Base-by-base conservation (phyloP, 768 basidiomycete genomes). In the Calocera viscosa region DNA sequence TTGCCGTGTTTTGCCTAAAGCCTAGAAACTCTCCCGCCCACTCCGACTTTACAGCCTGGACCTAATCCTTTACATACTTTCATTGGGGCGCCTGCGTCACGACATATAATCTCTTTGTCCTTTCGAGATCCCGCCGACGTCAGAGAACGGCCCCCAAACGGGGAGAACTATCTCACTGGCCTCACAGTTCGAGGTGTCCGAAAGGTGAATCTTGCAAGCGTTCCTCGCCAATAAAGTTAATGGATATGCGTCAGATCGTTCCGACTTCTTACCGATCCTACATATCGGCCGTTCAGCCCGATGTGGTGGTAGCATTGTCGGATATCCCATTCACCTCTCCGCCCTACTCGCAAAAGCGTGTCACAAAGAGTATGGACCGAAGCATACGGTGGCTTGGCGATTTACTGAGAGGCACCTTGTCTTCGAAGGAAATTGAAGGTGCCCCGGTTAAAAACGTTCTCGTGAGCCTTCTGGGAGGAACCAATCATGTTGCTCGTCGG, bases 261-360 rank as follows among this genome's bases (percentile, higher is more conserved):
- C 78, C 82, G 0, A 67, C 76, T 0, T 80, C 83, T 22, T 91
- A 88, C 86, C 79, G 78, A 12, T 71, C 75, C 0, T 85, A 87
- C 67, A 79, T 79, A 2, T 70, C 73, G n/a, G 73, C 79, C 1
- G 84, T 82, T 71, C 77, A 80, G 24, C 89, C 90, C 0, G 90
- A 93, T 70, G 67, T 91, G 17, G 83, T 89, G 14, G 79, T 89
- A 64, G 85, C 90, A 0, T 79, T 92, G 17, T 80, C 83, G 1
- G 90, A 93, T 67, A 84, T 79, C 0, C 88, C 89, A 0, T 84
- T 83, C 72, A 87, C 87, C 0, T 69, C 77, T 1, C 81, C 84
- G 0, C 84, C 87, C 0, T 82, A 84, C 68, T 91, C 90, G 2
- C 91, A 93, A 72, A 91, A 89, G 69, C 84, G 91, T 1, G 75